A percentile compares a stretch with the other conserved stretches of the same genome.
phyloP scores from a whole-genome alignment of 75 land plant species.

The Cupressus sempervirens region DNA sequence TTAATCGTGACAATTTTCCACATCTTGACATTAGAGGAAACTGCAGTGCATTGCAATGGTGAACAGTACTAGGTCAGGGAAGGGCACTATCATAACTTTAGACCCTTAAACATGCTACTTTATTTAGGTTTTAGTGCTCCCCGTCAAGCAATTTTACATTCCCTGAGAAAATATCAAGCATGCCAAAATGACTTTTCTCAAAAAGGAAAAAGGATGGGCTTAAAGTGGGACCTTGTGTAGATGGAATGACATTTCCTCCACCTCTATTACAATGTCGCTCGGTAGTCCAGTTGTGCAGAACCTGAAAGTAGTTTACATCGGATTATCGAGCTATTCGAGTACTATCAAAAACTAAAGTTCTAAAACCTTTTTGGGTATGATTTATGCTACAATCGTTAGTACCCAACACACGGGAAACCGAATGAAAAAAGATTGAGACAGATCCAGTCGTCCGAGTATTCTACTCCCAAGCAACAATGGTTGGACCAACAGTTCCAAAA shows the following conservation, averaged over 20 bases:
- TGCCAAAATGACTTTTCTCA: not conserved
- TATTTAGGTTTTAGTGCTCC: not conserved
- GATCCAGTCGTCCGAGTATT: not conserved
- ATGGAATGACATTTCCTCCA: conserved; percentile 96
- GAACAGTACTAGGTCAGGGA: not conserved
- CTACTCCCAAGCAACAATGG: not conserved
- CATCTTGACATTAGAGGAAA: conserved; percentile 18
- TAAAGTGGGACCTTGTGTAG: conserved; percentile 76
- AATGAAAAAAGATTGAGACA: not conserved
- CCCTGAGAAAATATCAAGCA: not conserved
- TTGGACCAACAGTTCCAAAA: not conserved
- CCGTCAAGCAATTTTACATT: conserved; percentile 7
- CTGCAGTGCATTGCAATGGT: conserved; percentile 9
- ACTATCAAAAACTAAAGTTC: not conserved
- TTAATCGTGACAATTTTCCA: conserved; percentile 11
- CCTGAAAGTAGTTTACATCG: conserved; percentile 27
- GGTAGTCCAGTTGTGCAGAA: conserved; percentile 95
- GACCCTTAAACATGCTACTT: not conserved
- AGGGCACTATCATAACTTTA: not conserved
- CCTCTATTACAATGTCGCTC: conserved; percentile 83
- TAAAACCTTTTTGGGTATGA: not conserved
- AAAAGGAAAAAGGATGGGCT: not conserved
- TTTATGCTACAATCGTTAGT: not conserved
- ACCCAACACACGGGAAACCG: not conserved
- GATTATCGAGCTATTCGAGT: not conserved